These are phyloP conservation scores for Cystofilobasidium ferigula DNA, from an alignment of 768 basidiomycete genomes.

Conservation along the genomic window DNA sequence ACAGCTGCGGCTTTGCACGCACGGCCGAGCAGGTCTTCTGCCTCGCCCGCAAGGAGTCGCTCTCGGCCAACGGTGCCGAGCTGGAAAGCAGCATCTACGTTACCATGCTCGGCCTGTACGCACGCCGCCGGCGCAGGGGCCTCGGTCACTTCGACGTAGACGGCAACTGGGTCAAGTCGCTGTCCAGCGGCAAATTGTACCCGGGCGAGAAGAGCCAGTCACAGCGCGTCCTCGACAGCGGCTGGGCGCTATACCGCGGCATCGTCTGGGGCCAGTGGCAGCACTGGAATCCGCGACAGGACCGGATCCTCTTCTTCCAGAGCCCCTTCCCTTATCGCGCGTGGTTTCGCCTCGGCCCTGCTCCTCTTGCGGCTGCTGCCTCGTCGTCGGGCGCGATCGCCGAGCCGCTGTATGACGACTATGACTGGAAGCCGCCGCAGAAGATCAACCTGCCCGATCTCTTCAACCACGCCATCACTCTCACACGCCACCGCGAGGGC, in stretches of 20 bases:
- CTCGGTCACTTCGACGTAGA: background rate
- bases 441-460: background rate
- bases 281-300: conserved; percentile 2
- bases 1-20: background rate
- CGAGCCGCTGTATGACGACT: no score
- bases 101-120: background rate
- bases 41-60: background rate
- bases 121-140: background rate
- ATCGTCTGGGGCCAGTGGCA: conserved; percentile 11
- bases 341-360: background rate
- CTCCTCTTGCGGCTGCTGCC: background rate
- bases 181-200: background rate
- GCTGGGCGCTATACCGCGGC: conserved; percentile 13
- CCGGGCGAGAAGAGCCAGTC: background rate
- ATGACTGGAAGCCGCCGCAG: background rate
- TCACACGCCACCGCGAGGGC: background rate
- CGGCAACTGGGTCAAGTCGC: background rate
- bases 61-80: background rate
- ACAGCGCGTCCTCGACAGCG: background rate
- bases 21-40: conserved; percentile 10
- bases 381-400: no score
- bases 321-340: background rate
- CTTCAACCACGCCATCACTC: conserved; percentile 1
- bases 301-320: background rate
- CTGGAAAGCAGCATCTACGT: background rate